Evolutionary conservation across 192 early-diverging fungal genomes (phyloP).

Genomic region (Lunasporangiospora selenospora): DNA sequence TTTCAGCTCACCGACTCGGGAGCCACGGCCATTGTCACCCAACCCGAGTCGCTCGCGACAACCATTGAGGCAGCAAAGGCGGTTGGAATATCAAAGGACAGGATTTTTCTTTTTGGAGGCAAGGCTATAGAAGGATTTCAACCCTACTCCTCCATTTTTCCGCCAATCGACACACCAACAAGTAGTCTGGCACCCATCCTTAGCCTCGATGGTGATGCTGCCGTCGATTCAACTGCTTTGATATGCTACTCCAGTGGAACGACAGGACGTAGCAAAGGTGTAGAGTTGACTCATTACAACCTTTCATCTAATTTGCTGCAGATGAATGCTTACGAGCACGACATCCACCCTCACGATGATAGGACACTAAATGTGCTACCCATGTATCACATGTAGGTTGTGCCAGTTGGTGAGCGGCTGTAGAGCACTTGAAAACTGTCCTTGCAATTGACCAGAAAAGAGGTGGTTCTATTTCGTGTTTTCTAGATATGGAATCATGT

Average conservation of each 20-base stretch:
- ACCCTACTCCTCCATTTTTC: conserved; percentile 36
- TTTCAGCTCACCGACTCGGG: conserved; percentile 74
- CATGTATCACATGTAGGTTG: conserved; percentile 69
- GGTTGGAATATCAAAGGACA: conserved; percentile 37
- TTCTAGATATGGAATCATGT: conserved; percentile 35
- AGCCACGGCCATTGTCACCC: conserved; percentile 71
- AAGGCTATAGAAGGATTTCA: conserved; percentile 32
- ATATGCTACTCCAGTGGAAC: conserved; percentile 75
- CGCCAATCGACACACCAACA: conserved; percentile 18
- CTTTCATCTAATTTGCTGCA: conserved; percentile 80
- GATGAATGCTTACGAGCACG: conserved; percentile 53
- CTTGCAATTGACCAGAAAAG: neutral
- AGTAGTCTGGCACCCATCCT: conserved; percentile 11
- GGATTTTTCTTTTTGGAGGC: conserved; percentile 57
- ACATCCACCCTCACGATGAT: conserved; percentile 18
- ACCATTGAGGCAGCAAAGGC: conserved; percentile 46
- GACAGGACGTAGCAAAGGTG: conserved; percentile 81
- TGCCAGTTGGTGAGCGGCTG: neutral
- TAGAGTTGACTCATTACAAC: conserved; percentile 81
- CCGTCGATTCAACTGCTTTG: conserved; percentile 52
- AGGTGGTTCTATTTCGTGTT: neutral
- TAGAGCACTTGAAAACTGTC: too few relatives aligned
- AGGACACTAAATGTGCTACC: conserved; percentile 68
- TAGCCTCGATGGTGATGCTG: conserved; percentile 28
- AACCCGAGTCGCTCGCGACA: conserved; percentile 26